A percentile compares a stretch with the other conserved stretches of the same genome.
phyloP scores from a whole-genome alignment of 164 flowering plant genomes.

The Tetrastigma voinierianum region DNA sequence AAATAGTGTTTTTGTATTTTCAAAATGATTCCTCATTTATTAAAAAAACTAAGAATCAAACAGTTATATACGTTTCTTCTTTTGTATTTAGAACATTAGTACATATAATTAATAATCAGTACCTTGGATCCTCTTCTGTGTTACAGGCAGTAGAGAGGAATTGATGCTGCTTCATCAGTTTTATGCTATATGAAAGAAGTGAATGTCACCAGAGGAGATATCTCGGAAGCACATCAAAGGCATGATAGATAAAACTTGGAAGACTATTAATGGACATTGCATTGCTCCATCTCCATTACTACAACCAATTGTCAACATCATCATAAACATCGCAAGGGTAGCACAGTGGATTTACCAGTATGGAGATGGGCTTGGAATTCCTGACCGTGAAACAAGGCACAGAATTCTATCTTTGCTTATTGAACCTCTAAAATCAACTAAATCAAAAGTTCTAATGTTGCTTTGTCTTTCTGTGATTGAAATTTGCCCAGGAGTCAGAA shows the following conservation, averaged over 20 bases:
- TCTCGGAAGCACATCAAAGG: constrained; percentile 24
- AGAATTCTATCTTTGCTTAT: constrained; percentile 24
- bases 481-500: neutral
- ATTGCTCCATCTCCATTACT: neutral
- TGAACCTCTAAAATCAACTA: constrained; percentile 18
- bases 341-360: constrained; percentile 31
- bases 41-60: too few species aligned
- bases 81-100: neutral
- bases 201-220: constrained; percentile 25
- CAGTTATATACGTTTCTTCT: neutral
- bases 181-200: constrained; percentile 34
- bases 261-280: constrained; percentile 25
- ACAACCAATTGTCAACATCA: constrained; percentile 11
- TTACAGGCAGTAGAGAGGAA: constrained; percentile 31
- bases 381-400: constrained; percentile 19
- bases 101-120: too few species aligned
- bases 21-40: too few species aligned
- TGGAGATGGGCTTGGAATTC: constrained; percentile 38
- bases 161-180: constrained; percentile 40
- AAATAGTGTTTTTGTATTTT: too few species aligned
- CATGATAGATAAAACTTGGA: constrained; percentile 28
- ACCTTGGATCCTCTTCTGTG: too few species aligned
- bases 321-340: constrained; percentile 25
- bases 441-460: neutral
- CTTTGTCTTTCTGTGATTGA: neutral